Evolutionary conservation across 176 grass and related monocot genomes (phyloP), one percentile per base, ranked within the genome.

Genomic region (Carex kokanica): DNA sequence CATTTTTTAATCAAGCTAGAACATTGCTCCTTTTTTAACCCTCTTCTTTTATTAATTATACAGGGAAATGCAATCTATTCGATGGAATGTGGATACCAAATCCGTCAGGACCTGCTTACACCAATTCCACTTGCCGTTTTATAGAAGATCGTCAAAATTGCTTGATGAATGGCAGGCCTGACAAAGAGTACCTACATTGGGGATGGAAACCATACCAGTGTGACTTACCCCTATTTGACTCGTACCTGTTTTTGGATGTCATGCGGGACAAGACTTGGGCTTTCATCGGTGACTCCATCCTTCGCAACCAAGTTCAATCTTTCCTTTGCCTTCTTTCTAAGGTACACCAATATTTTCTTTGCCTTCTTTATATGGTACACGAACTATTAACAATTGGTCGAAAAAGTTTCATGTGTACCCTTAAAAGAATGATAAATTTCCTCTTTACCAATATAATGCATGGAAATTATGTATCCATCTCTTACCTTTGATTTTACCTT

Each of bases 281-380:
- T 31, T 77, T 96, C 4, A 89, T 96, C 47, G 93, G 93, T 63
- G 93, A 96, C 60, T 96, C 93, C 59, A 93, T 96, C 84, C 90
- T 96, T 85, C 90, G 93, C 53, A 96, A 96, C 71, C 93, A 96
- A 90, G 83, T 88, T 75, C 93, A 96, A 55, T 96, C 93, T 58
- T 86, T 96, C 43, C 56, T 96, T 79, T 96, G 93, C 81, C 93
- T 96, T 93, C 80, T 96, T 27, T 96, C 91, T 68, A 74, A 93
- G 93, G 93, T 96, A 84, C 14, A 57, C 10, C 16, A 49, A 81
- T 81, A 87, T 60, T 85, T 94, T 25, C 51, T 94, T 74, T 94
- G 88, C 72, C 88, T 90, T 92, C 72, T 90, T 20, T 92, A 86
- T 57, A 67, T 90, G 88, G 45, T 11, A 47, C 9, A 47, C 45